Conservation (phyloP, 2,329 filamentous ascomycete genomes). For the Plectosphaerella cucumerina region DNA sequence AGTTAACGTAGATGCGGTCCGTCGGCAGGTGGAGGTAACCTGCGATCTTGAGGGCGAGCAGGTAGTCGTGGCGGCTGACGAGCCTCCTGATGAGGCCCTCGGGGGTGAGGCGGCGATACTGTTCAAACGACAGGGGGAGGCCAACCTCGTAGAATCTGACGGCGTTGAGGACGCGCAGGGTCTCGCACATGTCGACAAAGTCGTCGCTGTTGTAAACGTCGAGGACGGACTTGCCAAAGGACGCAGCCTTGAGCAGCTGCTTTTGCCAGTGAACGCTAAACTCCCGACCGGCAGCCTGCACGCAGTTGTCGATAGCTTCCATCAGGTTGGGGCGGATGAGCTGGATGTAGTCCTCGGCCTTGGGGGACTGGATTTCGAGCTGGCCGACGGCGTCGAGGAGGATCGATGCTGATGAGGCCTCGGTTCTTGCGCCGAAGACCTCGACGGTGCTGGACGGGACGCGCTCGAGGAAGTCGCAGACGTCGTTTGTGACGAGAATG, state of each 20-base stretch:
- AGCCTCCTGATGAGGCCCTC: conserved; percentile 83
- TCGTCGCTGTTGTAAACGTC: conserved; percentile 98
- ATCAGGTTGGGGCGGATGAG: conserved; percentile 83
- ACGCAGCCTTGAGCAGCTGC: conserved; percentile 89
- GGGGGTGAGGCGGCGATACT: conserved; percentile 85
- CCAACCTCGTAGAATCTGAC: conserved; percentile 89
- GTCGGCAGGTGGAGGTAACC: conserved; percentile 82
- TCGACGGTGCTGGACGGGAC: conserved; percentile 83
- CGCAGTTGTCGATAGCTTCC: conserved; percentile 89
- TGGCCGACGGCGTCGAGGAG: conserved; percentile 88
- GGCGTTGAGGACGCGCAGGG: conserved; percentile 85
- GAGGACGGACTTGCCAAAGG: conserved; percentile 94
- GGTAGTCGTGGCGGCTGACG: conserved; percentile 84
- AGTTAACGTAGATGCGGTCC: conserved; percentile 91
- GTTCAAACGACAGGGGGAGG: conserved; percentile 85
- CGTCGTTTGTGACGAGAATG: conserved; percentile 82
- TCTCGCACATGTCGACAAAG: conserved; percentile 98
- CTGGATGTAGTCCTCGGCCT: conserved; percentile 96
- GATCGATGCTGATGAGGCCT: conserved; percentile 86
- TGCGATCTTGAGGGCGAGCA: conserved; percentile 83
- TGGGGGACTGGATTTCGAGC: conserved; percentile 88
- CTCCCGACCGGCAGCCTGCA: conserved; percentile 89
- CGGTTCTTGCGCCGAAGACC: conserved; percentile 84
- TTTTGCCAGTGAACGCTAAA: conserved; percentile 93
- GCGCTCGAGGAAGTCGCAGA: conserved; percentile 96